phyloP scores from a whole-genome alignment of 148 eudicot species.

The Persicaria tinctoria region DNA sequence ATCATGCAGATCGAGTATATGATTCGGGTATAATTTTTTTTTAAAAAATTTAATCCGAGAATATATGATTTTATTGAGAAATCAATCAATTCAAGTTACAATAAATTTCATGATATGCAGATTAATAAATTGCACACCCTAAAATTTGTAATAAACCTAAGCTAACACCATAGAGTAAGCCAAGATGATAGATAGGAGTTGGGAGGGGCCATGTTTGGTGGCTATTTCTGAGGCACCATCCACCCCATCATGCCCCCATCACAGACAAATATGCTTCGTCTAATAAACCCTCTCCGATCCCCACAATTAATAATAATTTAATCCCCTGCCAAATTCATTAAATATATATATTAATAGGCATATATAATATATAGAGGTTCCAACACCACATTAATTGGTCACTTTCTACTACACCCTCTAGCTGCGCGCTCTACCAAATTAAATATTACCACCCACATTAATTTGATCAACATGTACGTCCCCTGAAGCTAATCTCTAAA shows the following conservation, averaged over 20 bases:
- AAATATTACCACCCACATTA: background rate
- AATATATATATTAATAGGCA: background rate
- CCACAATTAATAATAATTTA: background rate
- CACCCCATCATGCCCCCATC: background rate
- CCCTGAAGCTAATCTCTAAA: background rate
- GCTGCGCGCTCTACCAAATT: constrained; percentile 5
- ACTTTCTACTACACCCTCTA: background rate
- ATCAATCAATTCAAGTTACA: too few relatives aligned
- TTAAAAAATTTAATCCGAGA: too few relatives aligned
- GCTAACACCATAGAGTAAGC: background rate
- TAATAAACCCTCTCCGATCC: background rate
- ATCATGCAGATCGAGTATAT: too few relatives aligned
- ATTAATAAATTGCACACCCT: background rate
- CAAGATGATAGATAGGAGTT: background rate
- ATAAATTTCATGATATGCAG: too few relatives aligned
- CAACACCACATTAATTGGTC: background rate
- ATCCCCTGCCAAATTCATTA: constrained; percentile 2
- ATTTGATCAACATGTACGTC: background rate
- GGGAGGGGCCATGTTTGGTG: constrained; percentile 1
- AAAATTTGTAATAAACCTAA: background rate
- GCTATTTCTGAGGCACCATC: background rate
- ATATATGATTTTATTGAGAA: too few relatives aligned
- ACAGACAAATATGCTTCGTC: constrained; percentile 2
- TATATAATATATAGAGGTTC: background rate
- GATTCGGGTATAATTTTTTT: too few relatives aligned